phyloP scores from a whole-genome alignment of 305 asterid genomes.

The Fraxinus xanthoxyloides region DNA sequence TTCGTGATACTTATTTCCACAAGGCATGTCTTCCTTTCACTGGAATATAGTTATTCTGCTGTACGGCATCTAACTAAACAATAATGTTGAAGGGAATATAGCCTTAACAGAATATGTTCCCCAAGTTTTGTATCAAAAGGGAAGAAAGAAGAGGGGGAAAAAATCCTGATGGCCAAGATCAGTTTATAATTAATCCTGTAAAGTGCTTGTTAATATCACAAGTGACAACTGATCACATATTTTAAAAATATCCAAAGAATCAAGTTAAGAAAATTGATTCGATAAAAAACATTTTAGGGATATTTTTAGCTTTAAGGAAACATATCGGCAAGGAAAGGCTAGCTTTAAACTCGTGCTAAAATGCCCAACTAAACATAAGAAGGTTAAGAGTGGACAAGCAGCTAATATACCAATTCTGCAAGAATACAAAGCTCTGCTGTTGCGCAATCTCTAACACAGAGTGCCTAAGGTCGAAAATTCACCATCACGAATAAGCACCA shows the following conservation, averaged over 20 bases:
- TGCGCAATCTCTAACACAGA: not conserved
- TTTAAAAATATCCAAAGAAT: not conserved
- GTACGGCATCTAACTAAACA: not conserved
- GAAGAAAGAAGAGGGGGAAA: not conserved
- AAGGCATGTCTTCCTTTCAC: not conserved
- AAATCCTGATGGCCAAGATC: not conserved
- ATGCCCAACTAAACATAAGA: not conserved
- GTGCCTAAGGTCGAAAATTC: not conserved
- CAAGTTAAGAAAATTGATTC: not conserved
- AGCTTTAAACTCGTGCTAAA: not conserved
- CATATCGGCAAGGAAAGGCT: not conserved
- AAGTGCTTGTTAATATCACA: not conserved
- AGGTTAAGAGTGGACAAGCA: not conserved
- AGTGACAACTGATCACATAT: not conserved
- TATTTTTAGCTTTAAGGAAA: not conserved
- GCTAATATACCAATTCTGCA: not conserved
- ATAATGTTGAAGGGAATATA: not conserved
- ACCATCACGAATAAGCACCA: not conserved
- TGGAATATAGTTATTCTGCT: not conserved
- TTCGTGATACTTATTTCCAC: not conserved
- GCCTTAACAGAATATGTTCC: not conserved
- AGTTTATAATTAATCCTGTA: not conserved
- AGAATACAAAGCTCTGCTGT: not conserved
- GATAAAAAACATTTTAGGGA: not conserved
- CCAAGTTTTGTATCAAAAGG: not conserved